phyloP scores from a whole-genome alignment of 192 early-diverging fungal genomes.

The Pilobolus umbonatus region DNA sequence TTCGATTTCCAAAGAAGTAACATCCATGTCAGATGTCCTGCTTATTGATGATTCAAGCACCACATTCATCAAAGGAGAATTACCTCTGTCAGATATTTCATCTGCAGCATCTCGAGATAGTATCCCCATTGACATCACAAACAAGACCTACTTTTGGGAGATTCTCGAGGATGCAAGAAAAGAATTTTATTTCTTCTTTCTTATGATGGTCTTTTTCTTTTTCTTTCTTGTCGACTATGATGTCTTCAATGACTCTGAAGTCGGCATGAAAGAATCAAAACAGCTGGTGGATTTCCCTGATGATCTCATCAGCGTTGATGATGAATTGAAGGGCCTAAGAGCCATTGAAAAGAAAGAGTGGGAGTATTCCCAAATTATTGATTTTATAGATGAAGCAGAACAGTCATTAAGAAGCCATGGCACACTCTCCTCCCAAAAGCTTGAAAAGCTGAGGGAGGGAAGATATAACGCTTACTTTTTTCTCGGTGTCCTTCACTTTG shows the following conservation, averaged over 20 bases:
- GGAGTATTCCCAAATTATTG: background rate
- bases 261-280: background rate
- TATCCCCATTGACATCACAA: background rate
- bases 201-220: background rate
- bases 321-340: background rate
- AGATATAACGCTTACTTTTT: background rate
- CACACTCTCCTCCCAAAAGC: background rate
- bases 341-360: background rate
- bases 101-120: no score
- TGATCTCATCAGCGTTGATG: background rate
- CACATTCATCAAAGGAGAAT: no score
- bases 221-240: no score
- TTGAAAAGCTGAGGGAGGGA: background rate
- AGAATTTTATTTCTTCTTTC: background rate
- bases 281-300: background rate
- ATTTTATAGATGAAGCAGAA: background rate
- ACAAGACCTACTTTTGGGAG: background rate
- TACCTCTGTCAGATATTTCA: no score
- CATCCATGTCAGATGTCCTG: no score
- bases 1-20: no score
- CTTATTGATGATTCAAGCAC: no score
- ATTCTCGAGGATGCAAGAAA: background rate
- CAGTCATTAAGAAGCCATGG: background rate
- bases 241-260: background rate
- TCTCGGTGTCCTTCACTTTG: background rate